Base-by-base conservation (phyloP, 129 eudicot species). In the Scalesia atractyloides region DNA sequence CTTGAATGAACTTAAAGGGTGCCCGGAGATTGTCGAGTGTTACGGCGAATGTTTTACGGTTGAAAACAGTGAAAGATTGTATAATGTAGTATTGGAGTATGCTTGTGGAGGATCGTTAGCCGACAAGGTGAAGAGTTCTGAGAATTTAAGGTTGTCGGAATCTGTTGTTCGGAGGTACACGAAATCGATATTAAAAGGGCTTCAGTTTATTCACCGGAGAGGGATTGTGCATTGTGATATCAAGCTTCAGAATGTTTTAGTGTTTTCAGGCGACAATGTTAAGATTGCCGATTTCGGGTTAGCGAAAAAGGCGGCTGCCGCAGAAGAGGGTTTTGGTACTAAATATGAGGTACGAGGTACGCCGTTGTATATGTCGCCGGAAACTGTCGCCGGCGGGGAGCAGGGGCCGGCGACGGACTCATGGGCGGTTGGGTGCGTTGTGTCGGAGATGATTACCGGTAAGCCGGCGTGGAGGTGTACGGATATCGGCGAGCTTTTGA, bases 341-440 rank as follows among this genome's bases (percentile, higher is more conserved):
- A 52, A 17, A 26, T 74, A 59, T 13, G 86, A 82, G 17, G 67
- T 89, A 15, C 86, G 90, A 64, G 97, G 97, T 52, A 87, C 94
- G 22, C 94, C 94, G 48, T 13, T 90, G 67, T 85, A 85, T 51
- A 85, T 89, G 98, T 76, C 96, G 74, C 96, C 98, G 77, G 98
- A 92, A 77, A 81, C 77, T 76, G 88, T 87, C 4, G 49, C 57
- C 76, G 76, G 64, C 41, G 91, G 91, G 1, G 86, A 81, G 22
- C 86, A 78, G 36, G 94, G 61, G 20, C 11, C 86, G 6, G 83
- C 88, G 70, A 84, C 96, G 0, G 98, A 92, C 20, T 59, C 89
- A 13, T 92, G 98, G 98, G 96, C 95, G 3, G 68, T 92, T 20
- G 96, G 98, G 70, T 92, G 98, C 63, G 43, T 76, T 77, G 96